A percentile compares a stretch with the other conserved stretches of the same genome.
phyloP scores from a whole-genome alignment of 1,284 basidiomycete genomes.

The Cutaneotrichosporon sp. region DNA sequence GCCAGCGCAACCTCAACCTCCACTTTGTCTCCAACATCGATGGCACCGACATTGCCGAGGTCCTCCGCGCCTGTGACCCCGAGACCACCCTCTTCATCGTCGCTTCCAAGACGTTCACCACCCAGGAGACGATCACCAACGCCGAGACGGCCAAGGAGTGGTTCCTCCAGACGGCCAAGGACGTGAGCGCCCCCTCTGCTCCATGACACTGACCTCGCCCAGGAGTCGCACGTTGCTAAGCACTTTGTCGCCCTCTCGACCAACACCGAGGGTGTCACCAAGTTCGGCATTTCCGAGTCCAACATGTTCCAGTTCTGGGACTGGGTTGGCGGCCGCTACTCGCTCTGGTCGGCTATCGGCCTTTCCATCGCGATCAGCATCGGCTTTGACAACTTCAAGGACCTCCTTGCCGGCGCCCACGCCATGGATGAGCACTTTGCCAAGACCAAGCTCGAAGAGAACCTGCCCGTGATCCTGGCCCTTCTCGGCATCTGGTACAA shows the following conservation, averaged over 20 bases:
- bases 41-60: constrained; percentile 95
- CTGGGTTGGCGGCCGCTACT: constrained; percentile 99
- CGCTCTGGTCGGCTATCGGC: constrained; percentile 97
- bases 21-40: constrained; percentile 99
- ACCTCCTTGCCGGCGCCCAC: constrained; percentile 88
- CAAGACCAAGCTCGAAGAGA: constrained; percentile 81
- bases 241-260: constrained; percentile 99
- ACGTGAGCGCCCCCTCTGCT: constrained; percentile 54
- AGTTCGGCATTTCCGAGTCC: constrained; percentile 86
- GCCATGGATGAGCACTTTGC: constrained; percentile 98
- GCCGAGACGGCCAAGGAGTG: constrained; percentile 90
- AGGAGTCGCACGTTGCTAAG: constrained; percentile 90
- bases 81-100: constrained; percentile 97
- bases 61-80: constrained; percentile 75
- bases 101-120: constrained; percentile 98
- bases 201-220: constrained; percentile 12
- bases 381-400: constrained; percentile 91
- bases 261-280: constrained; percentile 90
- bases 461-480: constrained; percentile 89
- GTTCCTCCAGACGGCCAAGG: constrained; percentile 84
- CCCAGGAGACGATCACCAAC: constrained; percentile 99
- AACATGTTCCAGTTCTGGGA: constrained; percentile 99
- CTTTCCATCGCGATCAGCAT: constrained; percentile 90
- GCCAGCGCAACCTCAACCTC: constrained; percentile 81
- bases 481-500: constrained; percentile 98